Evolutionary conservation across 2,329 filamentous ascomycete species (phyloP), one percentile per base, ranked within the genome.

Genomic region (Phymatotrichopsis omnivora): DNA sequence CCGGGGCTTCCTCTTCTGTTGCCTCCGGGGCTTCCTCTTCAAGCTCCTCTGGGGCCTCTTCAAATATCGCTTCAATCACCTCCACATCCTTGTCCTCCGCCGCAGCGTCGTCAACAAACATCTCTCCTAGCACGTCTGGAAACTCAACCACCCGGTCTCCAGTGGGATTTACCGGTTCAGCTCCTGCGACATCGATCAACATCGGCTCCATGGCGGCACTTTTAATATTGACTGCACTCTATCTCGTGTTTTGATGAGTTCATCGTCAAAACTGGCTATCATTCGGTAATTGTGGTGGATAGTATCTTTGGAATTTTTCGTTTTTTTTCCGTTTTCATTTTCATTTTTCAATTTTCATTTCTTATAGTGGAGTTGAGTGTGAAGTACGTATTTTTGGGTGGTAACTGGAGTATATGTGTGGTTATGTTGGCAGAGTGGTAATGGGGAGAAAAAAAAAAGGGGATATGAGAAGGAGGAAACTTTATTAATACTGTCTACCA

Each of bases 241-340:
- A 45, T 24, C 25, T 49, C 33, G 37, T 40, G 27, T 23, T 45
- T 16, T 49, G 25, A 49, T 35, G 19, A 32, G 8, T 27, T 35
- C n/a, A 14, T 16, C 19, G 19, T 24, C 16, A 32, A 31, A 14
- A 40, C 32, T 7, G 8, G 42, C 12, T n/a, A n/a, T n/a, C n/a
- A n/a, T n/a, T n/a, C n/a, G n/a, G 42, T 33, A 28, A 16, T 31
- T 25, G 38, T 45, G 29, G 32, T 28, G 20, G 2, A 14, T 29
- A 16, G 16, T 16, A 16, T 38, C 11, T 32, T 7, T n/a, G 23
- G n/a, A 11, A 17, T 22, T 12, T 17, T n/a, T 33, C 12, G 17
- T 5, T 31, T 29, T 44, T 39, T 31, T 38, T 44, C 25, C n/a
- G n/a, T n/a, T n/a, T n/a, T n/a, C n/a, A n/a, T n/a, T n/a, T n/a